Base-by-base conservation (phyloP, 176 grass and related monocot species). In the Poa pratensis region DNA sequence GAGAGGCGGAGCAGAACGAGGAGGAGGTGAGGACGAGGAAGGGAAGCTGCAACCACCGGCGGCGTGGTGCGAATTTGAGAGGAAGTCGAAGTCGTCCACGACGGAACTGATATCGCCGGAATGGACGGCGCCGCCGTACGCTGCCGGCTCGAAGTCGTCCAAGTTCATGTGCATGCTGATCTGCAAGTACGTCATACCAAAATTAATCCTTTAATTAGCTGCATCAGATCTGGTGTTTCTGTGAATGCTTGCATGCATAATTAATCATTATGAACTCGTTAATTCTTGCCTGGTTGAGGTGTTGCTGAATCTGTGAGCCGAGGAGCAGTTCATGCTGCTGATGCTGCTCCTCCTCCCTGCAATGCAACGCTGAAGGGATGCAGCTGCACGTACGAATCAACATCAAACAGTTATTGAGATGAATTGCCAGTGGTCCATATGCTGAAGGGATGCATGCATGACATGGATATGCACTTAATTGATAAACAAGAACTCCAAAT, bases 81-180 rank as follows among this genome's bases (percentile, higher is more conserved):
- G 20, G 75, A 90, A 45, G 30, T 27, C 72, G 13, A 75, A 2
- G 15, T 49, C 50, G 39, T 81, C 86, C 18, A 75, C 66, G 12
- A 63, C 40, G 35, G 43, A 69, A 3, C 35, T 50, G 23, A 45
- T 78, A 24, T 87, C 13, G 43, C 43, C 52, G 70, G 79, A 14
- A 67, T 39, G 37, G 50, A 1, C 6, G 32, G 59, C 22, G 23
- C 59, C 58, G 22, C 22, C 17, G 78, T 65, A 54, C 3, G 6
- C 20, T 6, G 20, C 62, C 13, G 42, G 18, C 82, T 75, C 65
- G 10, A 72, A 45, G 26, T 89, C 83, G 3, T 84, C 92, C 85
- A 76, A 76, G 77, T 60, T 75, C 83, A 83, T 81, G 12, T 86
- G 76, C 92, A 91, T 60, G 80, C 24, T 88, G 80, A 86, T 90